phyloP scores from a whole-genome alignment of 176 grass and related monocot genomes.

The Cenchrus purpureus region DNA sequence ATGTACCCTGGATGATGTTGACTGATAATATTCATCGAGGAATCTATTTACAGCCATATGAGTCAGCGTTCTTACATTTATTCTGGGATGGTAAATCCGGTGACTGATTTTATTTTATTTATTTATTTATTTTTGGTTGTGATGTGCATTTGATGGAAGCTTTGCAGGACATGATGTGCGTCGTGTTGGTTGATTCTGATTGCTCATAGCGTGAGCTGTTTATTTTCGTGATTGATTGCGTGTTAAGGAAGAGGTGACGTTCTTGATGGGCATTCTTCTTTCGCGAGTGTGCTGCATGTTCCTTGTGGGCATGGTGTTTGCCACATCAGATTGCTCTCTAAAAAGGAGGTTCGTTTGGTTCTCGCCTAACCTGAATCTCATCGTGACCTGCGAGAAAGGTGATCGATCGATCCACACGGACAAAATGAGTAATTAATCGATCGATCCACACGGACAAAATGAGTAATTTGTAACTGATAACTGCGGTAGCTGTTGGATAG shows the following conservation, averaged over 20 bases:
- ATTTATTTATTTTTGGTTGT: background rate
- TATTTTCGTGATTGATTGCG: background rate
- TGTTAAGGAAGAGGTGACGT: background rate
- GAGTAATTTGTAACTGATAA: background rate
- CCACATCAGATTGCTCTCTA: background rate
- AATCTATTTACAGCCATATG: background rate
- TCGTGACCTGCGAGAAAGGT: background rate
- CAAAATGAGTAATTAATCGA: background rate
- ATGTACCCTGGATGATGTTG: background rate
- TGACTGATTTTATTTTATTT: too few relatives aligned
- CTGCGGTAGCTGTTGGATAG: background rate
- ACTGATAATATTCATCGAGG: background rate
- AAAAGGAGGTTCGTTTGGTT: background rate
- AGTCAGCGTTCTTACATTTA: background rate
- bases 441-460: background rate
- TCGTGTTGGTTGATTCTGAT: background rate
- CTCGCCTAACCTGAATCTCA: background rate
- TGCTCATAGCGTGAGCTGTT: background rate
- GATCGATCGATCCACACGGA: background rate
- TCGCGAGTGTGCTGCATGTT: slow-evolving; percentile 9
- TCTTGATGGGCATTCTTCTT: background rate
- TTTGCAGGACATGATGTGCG: background rate
- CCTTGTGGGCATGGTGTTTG: slow-evolving; percentile 28
- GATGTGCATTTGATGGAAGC: background rate
- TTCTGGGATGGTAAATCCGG: background rate